A percentile compares a stretch with the other conserved stretches of the same genome.
phyloP scores from a whole-genome alignment of 2,329 filamentous ascomycete genomes.

The Lojkania enalia region DNA sequence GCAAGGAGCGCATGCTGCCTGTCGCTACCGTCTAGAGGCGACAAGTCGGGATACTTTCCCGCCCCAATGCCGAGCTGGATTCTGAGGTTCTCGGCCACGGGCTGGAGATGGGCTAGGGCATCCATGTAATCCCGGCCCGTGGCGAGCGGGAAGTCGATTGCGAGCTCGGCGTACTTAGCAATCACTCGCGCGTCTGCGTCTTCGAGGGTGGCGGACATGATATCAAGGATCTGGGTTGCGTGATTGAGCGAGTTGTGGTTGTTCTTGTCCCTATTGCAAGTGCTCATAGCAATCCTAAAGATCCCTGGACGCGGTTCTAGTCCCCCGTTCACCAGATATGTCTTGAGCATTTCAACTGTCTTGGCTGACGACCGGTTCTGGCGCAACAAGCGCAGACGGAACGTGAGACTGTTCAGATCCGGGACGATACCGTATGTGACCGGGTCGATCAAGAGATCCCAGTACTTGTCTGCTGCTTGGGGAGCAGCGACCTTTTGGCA shows the following conservation, averaged over 20 bases:
- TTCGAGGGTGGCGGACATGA: conserved; percentile 31
- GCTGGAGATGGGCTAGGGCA: conserved; percentile 32
- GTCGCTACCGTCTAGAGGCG: conserved; percentile 18
- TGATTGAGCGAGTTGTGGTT: conserved; percentile 71
- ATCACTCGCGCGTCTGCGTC: conserved; percentile 37
- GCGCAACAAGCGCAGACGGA: conserved; percentile 69
- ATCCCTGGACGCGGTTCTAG: conserved; percentile 50
- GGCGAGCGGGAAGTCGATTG: conserved; percentile 29
- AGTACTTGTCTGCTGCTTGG: conserved; percentile 72
- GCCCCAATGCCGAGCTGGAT: conserved; percentile 36
- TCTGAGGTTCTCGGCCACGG: conserved; percentile 30
- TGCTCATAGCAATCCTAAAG: conserved; percentile 72
- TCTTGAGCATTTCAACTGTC: conserved; percentile 60
- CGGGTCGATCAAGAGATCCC: conserved; percentile 67
- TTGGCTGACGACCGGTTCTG: conserved; percentile 66
- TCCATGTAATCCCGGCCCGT: conserved; percentile 34
- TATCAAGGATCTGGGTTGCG: conserved; percentile 65
- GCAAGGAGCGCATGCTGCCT: conserved; percentile 32
- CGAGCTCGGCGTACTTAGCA: conserved; percentile 37
- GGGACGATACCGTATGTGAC: conserved; percentile 65
- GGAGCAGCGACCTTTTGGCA: conserved; percentile 64
- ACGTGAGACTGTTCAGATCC: conserved; percentile 70
- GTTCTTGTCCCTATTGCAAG: conserved; percentile 74
- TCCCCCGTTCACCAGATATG: conserved; percentile 31
- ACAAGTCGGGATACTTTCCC: background rate